Conservation (phyloP, 2,329 filamentous ascomycete genomes). For the Thelonectria blattea region DNA sequence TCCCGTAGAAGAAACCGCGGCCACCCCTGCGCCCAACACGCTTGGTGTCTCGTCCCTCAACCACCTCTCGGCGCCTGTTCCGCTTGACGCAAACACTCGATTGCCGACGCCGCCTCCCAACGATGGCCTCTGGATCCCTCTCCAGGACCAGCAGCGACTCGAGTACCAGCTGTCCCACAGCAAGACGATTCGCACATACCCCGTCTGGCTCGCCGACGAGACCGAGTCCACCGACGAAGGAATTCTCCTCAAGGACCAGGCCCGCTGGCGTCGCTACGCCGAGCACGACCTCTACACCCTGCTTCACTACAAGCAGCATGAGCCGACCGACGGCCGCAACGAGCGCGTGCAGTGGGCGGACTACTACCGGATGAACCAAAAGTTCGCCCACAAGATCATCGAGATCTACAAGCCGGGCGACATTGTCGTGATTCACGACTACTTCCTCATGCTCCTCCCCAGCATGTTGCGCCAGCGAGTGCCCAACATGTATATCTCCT, state of each 20-base stretch:
- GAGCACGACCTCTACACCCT: slow-evolving; percentile 91
- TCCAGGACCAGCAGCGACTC: slow-evolving; percentile 72
- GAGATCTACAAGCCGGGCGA: slow-evolving; percentile 92
- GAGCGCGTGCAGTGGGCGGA: slow-evolving; percentile 88
- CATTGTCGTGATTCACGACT: slow-evolving; percentile 91
- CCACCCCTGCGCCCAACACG: slow-evolving; percentile 53
- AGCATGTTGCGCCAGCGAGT: slow-evolving; percentile 85
- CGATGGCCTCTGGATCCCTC: slow-evolving; percentile 74
- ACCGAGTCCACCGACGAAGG: slow-evolving; percentile 70
- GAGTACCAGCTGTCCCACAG: slow-evolving; percentile 76
- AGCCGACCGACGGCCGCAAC: slow-evolving; percentile 82
- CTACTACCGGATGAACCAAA: slow-evolving; percentile 90
- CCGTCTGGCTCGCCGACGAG: slow-evolving; percentile 88
- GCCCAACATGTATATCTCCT: slow-evolving; percentile 90
- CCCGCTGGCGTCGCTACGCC: slow-evolving; percentile 86
- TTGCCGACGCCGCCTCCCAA: slow-evolving; percentile 62
- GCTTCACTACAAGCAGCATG: slow-evolving; percentile 95
- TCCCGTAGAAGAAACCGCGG: slow-evolving; percentile 50
- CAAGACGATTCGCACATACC: slow-evolving; percentile 78
- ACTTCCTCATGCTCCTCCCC: slow-evolving; percentile 88
- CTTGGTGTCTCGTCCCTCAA: slow-evolving; percentile 65
- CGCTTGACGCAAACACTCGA: slow-evolving; percentile 67
- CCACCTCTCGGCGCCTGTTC: slow-evolving; percentile 79
- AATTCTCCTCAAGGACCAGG: slow-evolving; percentile 79
- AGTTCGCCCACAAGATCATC: slow-evolving; percentile 88